These are phyloP conservation scores for Leptomonas pyrrhocoris DNA, from an alignment of 208 protist genomes.

Conservation along the genomic window DNA sequence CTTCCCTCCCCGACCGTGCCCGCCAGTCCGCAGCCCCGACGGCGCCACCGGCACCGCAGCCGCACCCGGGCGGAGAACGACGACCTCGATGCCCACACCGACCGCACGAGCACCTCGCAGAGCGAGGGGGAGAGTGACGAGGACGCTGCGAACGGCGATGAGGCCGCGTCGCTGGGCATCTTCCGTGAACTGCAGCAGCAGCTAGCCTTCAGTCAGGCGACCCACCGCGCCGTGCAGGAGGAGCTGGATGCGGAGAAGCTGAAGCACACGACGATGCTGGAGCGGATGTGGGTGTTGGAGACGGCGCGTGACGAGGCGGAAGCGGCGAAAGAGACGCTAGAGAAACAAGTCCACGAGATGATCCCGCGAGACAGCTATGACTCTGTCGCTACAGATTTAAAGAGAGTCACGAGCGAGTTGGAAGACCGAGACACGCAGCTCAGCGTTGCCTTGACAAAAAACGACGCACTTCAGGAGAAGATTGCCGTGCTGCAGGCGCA, in stretches of 20 bases:
- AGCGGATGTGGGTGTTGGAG: constrained; percentile 79
- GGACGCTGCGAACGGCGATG: constrained; percentile 28
- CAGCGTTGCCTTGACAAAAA: constrained; percentile 17
- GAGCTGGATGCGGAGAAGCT: constrained; percentile 62
- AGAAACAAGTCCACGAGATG: constrained; percentile 44
- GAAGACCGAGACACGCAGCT: constrained; percentile 41
- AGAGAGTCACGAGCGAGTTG: constrained; percentile 25
- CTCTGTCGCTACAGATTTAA: constrained; percentile 39
- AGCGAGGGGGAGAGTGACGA: constrained; percentile 22
- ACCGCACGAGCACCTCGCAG: not conserved
- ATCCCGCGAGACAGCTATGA: constrained; percentile 54
- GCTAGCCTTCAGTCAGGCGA: constrained; percentile 47
- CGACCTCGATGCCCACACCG: constrained; percentile 8
- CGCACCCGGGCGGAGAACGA: not conserved
- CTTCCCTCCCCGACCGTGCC: constrained; percentile 18
- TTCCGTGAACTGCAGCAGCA: constrained; percentile 46
- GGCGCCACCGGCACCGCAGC: not conserved
- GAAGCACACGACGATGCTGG: constrained; percentile 56
- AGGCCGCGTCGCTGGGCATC: constrained; percentile 22
- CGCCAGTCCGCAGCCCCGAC: constrained; percentile 7
- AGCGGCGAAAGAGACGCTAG: constrained; percentile 17
- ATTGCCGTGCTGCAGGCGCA: constrained; percentile 27
- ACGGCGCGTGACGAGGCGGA: constrained; percentile 47
- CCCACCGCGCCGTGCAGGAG: constrained; percentile 37
- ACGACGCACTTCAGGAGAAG: constrained; percentile 19